A percentile compares a stretch with the other conserved stretches of the same genome.
phyloP scores from a whole-genome alignment of 805 yeast genomes.

The Kuraishia molischiana region DNA sequence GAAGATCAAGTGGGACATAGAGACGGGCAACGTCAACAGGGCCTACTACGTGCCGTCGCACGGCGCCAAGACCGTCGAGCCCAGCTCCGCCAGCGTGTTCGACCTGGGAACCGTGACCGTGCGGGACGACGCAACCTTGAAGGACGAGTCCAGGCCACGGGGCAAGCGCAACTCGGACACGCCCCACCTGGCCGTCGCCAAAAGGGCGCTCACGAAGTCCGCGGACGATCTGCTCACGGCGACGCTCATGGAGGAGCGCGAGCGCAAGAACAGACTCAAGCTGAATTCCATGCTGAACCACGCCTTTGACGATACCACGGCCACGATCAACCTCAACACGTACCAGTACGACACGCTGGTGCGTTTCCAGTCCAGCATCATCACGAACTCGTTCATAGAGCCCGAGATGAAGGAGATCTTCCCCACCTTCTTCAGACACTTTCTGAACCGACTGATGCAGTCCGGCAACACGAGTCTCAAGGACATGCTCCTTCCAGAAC shows the following conservation, averaged over 20 bases:
- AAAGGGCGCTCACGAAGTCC: not conserved
- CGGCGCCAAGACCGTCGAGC: not conserved
- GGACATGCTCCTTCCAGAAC: constrained; percentile 17
- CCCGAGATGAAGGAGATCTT: constrained; percentile 19
- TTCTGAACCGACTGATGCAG: constrained; percentile 20
- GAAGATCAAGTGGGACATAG: constrained; percentile 30
- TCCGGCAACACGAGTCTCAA: constrained; percentile 15
- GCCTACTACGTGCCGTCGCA: constrained; percentile 25
- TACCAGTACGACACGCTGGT: constrained; percentile 38
- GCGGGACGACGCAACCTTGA: not conserved
- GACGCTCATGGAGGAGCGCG: not conserved
- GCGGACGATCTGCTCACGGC: not conserved
- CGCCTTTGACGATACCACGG: constrained; percentile 31
- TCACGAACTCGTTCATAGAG: constrained; percentile 16
- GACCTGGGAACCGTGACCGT: constrained; percentile 8
- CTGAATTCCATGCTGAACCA: constrained; percentile 28
- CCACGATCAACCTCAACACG: constrained; percentile 42
- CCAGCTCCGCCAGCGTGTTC: constrained; percentile 3
- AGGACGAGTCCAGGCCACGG: not conserved
- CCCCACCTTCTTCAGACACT: constrained; percentile 18
- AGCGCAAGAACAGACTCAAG: constrained; percentile 9
- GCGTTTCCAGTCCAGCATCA: constrained; percentile 24
- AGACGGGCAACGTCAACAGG: constrained; percentile 17
- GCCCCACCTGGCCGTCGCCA: no score
- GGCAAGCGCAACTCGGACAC: no score